Base-by-base conservation (phyloP, 495 filamentous ascomycete genomes). In the Talaromyces trachyspermus region DNA sequence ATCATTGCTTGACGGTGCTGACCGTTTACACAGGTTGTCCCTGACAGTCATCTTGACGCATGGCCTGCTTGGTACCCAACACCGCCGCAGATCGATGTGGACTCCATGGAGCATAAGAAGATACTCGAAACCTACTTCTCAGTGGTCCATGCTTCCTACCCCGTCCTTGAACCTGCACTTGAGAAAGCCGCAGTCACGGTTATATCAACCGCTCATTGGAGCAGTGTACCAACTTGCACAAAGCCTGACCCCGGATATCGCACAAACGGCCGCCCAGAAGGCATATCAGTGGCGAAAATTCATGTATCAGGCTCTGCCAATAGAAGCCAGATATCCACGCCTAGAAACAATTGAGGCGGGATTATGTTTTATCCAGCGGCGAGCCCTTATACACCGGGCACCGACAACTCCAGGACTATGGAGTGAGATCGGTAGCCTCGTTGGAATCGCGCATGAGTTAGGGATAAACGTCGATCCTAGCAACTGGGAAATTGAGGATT, bases 391-490 rank as follows among this genome's bases (percentile, higher is more conserved):
- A n/a, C n/a, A n/a, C n/a, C n/a, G n/a, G n/a, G n/a, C n/a, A n/a
- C 27, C 27, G 6, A 30, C 27, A 7, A 30, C 12, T 6, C 27
- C 27, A 30, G 27, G 27, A 6, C 6, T 30, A 12, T 7, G 6
- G 12, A 12, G 7, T 12, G 27, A 30, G 12, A 30, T 12, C 12
- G 27, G 27, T 12, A n/a, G n/a, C n/a, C 68, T 91, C 3, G 80
- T 91, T 2, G 84, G 85, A 17, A 76, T 89, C 30, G 84, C 77
- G 9, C 86, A 92, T 61, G 84, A 89, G 56, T 72, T 92, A 4
- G 87, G 88, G 19, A 69, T 94, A 35, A 86, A 94, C 59, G 76
- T 88, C 15, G 86, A 91, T 58, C 89, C 84, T 61, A 78, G 78
- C 9, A 66, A 70, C 26, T 91, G 88, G 87, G 80, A 80, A 53